Evolutionary conservation across 768 basidiomycete species (phyloP).

Genomic region (Mycena albidolilacea): DNA sequence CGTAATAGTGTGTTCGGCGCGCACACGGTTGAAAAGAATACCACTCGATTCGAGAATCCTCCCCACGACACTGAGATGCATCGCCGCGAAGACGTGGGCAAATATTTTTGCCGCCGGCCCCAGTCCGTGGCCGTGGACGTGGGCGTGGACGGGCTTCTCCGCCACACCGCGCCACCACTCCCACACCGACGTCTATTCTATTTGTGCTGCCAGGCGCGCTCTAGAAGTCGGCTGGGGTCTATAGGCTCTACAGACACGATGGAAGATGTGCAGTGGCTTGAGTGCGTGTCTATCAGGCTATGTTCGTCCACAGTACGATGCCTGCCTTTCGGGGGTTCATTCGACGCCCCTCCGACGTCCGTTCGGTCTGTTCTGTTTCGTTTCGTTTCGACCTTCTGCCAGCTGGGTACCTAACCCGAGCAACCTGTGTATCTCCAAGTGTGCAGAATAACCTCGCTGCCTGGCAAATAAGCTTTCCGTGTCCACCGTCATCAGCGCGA

Average conservation of each 20-base stretch:
- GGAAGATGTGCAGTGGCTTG: background rate
- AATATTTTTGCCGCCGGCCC: background rate
- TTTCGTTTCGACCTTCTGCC: background rate
- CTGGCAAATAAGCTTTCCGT: background rate
- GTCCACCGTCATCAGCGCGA: background rate
- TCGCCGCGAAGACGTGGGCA: background rate
- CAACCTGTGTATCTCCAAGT: background rate
- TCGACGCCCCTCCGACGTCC: background rate
- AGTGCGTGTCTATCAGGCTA: background rate
- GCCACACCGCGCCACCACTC: constrained; percentile 14
- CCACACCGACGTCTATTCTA: background rate
- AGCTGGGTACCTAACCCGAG: background rate
- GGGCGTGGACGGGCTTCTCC: background rate
- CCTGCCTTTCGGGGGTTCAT: background rate
- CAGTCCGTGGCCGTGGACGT: no score
- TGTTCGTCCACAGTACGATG: background rate
- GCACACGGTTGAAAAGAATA: background rate
- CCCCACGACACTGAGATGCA: no score
- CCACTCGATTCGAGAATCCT: background rate
- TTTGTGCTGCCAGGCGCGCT: background rate
- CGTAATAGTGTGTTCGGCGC: background rate
- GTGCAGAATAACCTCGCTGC: background rate
- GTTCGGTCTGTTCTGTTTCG: background rate
- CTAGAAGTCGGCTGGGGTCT: background rate
- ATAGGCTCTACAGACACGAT: background rate